Evolutionary conservation across 1,284 basidiomycete genomes (phyloP).

Genomic region (Ustilago cynodontis): DNA sequence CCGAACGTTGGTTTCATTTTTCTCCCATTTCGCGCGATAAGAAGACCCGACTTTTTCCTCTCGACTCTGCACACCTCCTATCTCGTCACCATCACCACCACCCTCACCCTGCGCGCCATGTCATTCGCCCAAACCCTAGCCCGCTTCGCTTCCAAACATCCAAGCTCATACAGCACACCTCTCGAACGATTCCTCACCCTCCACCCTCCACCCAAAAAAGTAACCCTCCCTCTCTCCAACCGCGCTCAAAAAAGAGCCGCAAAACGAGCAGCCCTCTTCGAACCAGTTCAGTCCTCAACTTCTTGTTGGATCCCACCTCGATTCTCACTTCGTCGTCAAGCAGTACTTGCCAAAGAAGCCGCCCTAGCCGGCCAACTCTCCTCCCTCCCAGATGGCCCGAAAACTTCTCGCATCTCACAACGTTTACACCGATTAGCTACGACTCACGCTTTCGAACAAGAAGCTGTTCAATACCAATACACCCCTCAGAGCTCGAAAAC

Average conservation of each 20-base stretch:
- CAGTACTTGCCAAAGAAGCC: constrained; percentile 47
- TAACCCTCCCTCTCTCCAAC: constrained; percentile 14
- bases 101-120: constrained; percentile 10
- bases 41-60: neutral
- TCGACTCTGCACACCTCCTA: neutral
- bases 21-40: constrained; percentile 14
- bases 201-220: constrained; percentile 10
- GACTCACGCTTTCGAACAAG: constrained; percentile 32
- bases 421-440: constrained; percentile 30
- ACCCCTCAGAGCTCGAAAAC: constrained; percentile 4
- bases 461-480: constrained; percentile 28
- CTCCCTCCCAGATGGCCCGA: constrained; percentile 31
- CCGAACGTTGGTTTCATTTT: neutral
- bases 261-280: constrained; percentile 27
- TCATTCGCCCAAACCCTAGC: constrained; percentile 20
- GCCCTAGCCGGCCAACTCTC: constrained; percentile 23
- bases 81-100: neutral
- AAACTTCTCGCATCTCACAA: constrained; percentile 16
- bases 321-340: constrained; percentile 57
- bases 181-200: constrained; percentile 37
- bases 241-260: constrained; percentile 2
- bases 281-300: constrained; percentile 27
- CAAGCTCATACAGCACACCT: constrained; percentile 25
- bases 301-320: constrained; percentile 54
- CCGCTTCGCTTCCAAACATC: constrained; percentile 26